Conservation (phyloP, 169 alveolate genomes). For the Plasmodium yoelii region DNA sequence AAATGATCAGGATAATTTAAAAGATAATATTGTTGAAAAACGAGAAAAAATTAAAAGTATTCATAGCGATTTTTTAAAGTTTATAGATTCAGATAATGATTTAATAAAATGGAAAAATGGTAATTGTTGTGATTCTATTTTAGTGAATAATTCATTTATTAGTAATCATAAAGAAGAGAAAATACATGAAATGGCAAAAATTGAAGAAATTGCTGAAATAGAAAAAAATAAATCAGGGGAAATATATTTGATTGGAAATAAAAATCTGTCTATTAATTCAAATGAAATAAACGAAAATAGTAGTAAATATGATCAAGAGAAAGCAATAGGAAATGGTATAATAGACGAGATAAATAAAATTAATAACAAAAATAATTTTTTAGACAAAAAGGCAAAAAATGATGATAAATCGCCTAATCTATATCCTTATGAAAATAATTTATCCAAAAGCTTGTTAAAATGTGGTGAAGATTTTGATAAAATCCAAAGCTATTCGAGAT, state of each 20-base stretch:
- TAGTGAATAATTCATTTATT: too few relatives aligned
- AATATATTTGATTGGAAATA: not conserved
- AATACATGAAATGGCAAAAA: not conserved
- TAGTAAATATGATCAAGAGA: not conserved
- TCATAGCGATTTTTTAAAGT: constrained; percentile 52
- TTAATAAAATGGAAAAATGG: not conserved
- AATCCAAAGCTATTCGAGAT: too few relatives aligned
- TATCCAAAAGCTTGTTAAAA: not conserved
- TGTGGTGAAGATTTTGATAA: not conserved
- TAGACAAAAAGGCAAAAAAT: not conserved
- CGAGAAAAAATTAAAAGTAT: constrained; percentile 54
- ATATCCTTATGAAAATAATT: constrained; percentile 2
- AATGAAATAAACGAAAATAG: not conserved
- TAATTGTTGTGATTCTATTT: not conserved
- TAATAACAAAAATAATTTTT: not conserved
- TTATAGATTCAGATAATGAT: constrained; percentile 28
- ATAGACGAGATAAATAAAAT: not conserved
- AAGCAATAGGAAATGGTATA: not conserved
- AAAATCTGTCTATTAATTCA: not conserved
- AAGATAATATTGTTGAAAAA: constrained; percentile 42
- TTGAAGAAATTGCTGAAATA: not conserved
- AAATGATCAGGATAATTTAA: not conserved
- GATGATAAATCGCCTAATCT: not conserved
- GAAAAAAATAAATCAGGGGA: not conserved
- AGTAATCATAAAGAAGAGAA: not conserved